Base-by-base conservation (phyloP, 345 rosid species). In the Brassica carinata region DNA sequence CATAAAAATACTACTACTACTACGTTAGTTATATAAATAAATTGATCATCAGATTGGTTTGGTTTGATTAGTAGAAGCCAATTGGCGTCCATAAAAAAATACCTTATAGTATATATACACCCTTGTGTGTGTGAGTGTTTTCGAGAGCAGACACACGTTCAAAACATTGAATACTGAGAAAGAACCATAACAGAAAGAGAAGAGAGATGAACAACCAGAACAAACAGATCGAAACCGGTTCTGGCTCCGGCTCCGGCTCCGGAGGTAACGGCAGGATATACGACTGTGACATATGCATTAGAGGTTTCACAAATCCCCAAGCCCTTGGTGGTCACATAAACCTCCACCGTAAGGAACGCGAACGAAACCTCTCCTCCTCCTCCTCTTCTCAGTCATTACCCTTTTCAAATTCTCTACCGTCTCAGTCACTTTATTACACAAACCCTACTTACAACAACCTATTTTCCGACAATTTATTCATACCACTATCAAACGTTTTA, bases 271-370 rank as follows among this genome's bases (percentile, higher is more conserved):
- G 78, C n/a, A 85, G 92, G 15, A 87, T 84, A 10, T 94, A 94
- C 40, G 90, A 87, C 51, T 94, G 97, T 81, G 72, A 77, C 18
- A 92, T 89, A 33, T 94, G 97, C 88, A 90, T 85, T 88, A 83
- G 89, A 80, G 98, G 97, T 29, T 94, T 92, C 88, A 86, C 97
- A 67, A 94, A 88, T 79, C 93, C 94, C 7, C 97, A 94, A 78
- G 98, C 98, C 19, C 79, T 94, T 10, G 98, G 97, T 0, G 92
- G 98, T 8, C 97, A 94, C 87, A 92, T 88, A 88, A 94, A 92
- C 77, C 87, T 94, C 65, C 97, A 92, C 79, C 85, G 93, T 19
- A 87, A 75, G 73, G 94, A 90, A 48, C 78, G 83, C 5, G 29
- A 62, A 45, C 31, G 55, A 7, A 31, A 61, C 36, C 6, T 3